Evolutionary conservation across 176 grass and related monocot genomes (phyloP).

Genomic region (Microstegium vimineum): DNA sequence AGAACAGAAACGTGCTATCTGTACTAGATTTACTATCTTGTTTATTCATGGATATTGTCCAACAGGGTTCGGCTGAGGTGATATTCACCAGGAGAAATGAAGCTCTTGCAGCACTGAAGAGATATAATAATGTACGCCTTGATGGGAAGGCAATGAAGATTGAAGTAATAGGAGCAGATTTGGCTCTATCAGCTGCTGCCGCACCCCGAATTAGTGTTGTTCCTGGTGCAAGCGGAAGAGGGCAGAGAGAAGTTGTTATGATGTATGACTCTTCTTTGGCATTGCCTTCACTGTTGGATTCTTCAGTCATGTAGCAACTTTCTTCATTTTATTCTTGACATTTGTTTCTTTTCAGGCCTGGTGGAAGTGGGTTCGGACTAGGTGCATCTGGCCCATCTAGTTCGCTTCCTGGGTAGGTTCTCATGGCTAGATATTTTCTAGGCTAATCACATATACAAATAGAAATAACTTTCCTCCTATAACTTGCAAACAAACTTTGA

Average conservation of each 20-base stretch:
- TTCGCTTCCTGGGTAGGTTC: slow-evolving; percentile 62
- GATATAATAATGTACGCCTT: slow-evolving; percentile 90
- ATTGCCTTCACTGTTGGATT: background rate
- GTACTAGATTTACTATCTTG: background rate
- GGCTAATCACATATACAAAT: background rate
- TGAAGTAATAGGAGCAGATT: slow-evolving; percentile 76
- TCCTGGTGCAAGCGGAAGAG: slow-evolving; percentile 60
- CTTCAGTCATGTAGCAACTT: background rate
- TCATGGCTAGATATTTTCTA: background rate
- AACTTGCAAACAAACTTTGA: background rate
- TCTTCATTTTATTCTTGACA: background rate
- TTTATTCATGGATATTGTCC: slow-evolving; percentile 27
- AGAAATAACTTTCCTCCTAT: background rate
- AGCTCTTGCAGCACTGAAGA: slow-evolving; percentile 74
- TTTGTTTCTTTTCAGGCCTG: slow-evolving; percentile 49
- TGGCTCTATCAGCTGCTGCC: slow-evolving; percentile 36
- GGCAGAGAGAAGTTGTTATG: slow-evolving; percentile 84
- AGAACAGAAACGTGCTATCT: background rate
- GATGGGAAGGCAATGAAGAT: slow-evolving; percentile 97
- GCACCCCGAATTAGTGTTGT: slow-evolving; percentile 57
- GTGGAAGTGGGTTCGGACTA: slow-evolving; percentile 32
- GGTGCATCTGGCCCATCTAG: slow-evolving; percentile 43
- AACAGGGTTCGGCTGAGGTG: slow-evolving; percentile 94
- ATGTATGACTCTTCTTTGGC: slow-evolving; percentile 56
- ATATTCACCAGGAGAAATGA: slow-evolving; percentile 81